Evolutionary conservation across 139 green algal genomes (phyloP).

Genomic region (Closterium sp.): DNA sequence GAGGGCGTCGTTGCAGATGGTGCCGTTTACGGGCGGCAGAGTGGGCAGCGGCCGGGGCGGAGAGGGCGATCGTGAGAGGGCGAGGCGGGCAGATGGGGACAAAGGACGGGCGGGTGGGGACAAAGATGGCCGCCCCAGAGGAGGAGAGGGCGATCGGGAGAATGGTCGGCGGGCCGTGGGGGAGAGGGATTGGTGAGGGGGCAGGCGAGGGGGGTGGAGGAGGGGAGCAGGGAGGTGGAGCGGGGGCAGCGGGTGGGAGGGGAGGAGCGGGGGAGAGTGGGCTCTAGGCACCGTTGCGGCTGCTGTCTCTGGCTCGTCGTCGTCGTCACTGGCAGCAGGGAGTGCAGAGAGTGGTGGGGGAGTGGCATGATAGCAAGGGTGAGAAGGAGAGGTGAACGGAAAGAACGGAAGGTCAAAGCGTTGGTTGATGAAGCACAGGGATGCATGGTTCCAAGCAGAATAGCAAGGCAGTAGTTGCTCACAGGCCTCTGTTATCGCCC

Average conservation of each 20-base stretch:
- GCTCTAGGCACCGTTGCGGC: background rate
- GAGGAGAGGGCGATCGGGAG: background rate
- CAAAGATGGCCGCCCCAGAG: background rate
- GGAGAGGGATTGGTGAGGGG: background rate
- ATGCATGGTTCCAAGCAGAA: too few relatives aligned
- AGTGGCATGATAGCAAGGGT: background rate
- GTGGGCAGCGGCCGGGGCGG: background rate
- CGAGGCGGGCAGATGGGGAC: background rate
- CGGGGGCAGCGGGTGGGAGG: background rate
- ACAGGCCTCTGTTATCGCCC: too few relatives aligned
- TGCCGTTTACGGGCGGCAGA: background rate
- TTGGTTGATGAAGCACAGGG: too few relatives aligned
- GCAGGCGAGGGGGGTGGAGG: background rate
- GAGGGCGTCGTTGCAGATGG: background rate
- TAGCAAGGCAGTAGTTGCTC: too few relatives aligned
- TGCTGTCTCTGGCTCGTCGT: background rate
- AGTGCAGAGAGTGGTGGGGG: background rate
- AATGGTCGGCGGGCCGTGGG: background rate
- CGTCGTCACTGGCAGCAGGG: background rate
- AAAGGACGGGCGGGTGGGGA: background rate
- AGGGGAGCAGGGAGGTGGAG: background rate
- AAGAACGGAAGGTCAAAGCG: background rate
- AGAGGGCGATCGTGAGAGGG: background rate
- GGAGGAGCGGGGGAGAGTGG: background rate
- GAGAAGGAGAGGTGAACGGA: background rate